Conservation (phyloP, 805 yeast genomes). For the Kuraishia ogatae region DNA sequence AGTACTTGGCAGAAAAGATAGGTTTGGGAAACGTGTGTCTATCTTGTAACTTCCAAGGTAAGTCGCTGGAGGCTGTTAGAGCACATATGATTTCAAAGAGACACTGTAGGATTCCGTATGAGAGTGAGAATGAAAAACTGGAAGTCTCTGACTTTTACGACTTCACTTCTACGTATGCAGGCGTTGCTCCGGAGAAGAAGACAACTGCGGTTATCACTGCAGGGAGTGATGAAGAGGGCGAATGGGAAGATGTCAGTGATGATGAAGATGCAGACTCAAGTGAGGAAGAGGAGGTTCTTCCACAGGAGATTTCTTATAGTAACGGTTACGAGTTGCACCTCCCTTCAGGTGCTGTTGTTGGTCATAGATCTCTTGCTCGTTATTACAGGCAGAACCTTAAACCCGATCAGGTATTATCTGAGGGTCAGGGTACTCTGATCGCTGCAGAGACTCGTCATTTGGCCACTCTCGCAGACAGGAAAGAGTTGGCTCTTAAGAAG, state of each 20-base stretch:
- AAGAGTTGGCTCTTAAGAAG: constrained; percentile 33
- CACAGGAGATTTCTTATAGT: constrained; percentile 21
- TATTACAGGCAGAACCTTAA: constrained; percentile 60
- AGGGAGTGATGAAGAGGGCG: constrained; percentile 23
- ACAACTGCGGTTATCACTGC: constrained; percentile 18
- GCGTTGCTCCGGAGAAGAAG: constrained; percentile 13
- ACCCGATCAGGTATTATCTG: constrained; percentile 41
- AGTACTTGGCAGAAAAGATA: constrained; percentile 69
- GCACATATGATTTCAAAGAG: constrained; percentile 82
- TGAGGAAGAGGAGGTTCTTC: constrained; percentile 21
- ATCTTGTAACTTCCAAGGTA: constrained; percentile 79
- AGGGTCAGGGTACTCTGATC: constrained; percentile 67
- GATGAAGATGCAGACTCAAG: constrained; percentile 23
- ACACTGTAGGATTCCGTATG: constrained; percentile 88
- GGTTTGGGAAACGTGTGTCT: constrained; percentile 80
- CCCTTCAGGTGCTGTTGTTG: constrained; percentile 72
- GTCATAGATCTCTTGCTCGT: constrained; percentile 71
- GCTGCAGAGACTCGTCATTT: constrained; percentile 65
- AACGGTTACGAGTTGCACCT: constrained; percentile 57
- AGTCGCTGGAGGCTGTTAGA: constrained; percentile 73
- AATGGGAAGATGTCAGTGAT: constrained; percentile 23
- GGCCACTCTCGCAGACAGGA: constrained; percentile 28
- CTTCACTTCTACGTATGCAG: constrained; percentile 55
- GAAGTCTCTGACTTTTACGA: constrained; percentile 80
- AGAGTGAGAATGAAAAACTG: constrained; percentile 65